phyloP scores from a whole-genome alignment of 805 yeast species.

The Yamadazyma sp. region DNA sequence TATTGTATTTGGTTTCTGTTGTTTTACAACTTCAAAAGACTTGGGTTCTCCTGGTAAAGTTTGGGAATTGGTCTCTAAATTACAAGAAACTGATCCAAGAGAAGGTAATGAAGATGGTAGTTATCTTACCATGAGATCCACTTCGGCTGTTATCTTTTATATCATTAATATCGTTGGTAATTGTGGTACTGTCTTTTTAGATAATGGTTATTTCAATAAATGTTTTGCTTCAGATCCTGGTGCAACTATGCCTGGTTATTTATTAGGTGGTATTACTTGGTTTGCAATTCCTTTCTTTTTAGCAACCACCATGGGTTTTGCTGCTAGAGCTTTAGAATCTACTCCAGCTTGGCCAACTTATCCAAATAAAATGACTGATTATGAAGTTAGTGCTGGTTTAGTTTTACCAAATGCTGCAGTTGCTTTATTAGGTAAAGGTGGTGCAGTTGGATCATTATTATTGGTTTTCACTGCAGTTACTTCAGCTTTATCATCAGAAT shows the following conservation, averaged over 20 bases:
- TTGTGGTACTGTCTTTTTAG: constrained; percentile 84
- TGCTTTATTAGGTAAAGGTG: constrained; percentile 81
- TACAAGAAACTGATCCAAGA: constrained; percentile 62
- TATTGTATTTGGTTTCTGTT: constrained; percentile 74
- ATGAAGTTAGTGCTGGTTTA: constrained; percentile 77
- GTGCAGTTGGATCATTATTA: constrained; percentile 78
- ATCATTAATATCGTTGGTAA: constrained; percentile 86
- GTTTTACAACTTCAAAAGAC: constrained; percentile 64
- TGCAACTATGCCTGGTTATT: constrained; percentile 83
- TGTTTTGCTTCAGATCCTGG: constrained; percentile 84
- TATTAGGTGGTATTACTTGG: constrained; percentile 88
- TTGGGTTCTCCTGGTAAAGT: constrained; percentile 83
- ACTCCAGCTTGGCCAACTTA: constrained; percentile 76
- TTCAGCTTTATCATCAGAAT: constrained; percentile 87
- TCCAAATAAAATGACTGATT: constrained; percentile 62
- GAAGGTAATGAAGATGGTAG: constrained; percentile 83
- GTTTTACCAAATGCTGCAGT: constrained; percentile 77
- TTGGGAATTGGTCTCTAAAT: constrained; percentile 66
- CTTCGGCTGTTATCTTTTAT: constrained; percentile 83
- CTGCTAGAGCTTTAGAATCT: constrained; percentile 69
- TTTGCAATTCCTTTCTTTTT: constrained; percentile 82
- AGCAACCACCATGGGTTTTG: constrained; percentile 85
- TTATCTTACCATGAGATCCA: constrained; percentile 82
- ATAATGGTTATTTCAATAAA: constrained; percentile 86
- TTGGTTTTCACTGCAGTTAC: constrained; percentile 91